phyloP scores from a whole-genome alignment of 768 basidiomycete species.

The Kwoniella sp. region DNA sequence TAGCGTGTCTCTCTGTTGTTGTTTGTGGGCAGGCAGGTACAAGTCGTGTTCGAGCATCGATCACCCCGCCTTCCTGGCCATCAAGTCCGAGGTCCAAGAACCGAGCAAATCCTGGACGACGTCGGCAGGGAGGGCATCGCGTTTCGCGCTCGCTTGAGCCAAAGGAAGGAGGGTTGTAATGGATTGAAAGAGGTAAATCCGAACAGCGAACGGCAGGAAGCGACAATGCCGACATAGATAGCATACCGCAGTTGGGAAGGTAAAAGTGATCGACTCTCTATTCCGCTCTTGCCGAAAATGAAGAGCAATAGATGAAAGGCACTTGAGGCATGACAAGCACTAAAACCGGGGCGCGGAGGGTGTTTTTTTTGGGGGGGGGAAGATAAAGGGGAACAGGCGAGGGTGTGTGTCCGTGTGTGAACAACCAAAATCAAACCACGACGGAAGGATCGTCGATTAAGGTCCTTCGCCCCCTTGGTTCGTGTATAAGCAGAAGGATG shows the following conservation, averaged over 20 bases:
- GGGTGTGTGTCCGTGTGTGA: neutral
- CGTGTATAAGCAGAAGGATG: too few species aligned
- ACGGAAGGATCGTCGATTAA: neutral
- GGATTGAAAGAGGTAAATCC: neutral
- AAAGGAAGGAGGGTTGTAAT: neutral
- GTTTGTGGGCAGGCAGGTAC: neutral
- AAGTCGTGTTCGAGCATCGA: neutral
- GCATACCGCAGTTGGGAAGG: too few species aligned
- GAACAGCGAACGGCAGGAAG: neutral
- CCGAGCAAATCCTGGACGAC: neutral
- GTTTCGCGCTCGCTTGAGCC: neutral
- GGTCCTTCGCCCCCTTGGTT: neutral
- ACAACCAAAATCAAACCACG: too few species aligned
- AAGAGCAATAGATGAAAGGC: neutral
- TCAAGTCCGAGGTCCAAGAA: neutral
- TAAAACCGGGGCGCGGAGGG: neutral
- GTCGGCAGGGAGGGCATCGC: too few species aligned
- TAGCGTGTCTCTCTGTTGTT: constrained; percentile 2
- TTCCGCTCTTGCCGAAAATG: constrained; percentile 3
- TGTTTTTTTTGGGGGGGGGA: neutral
- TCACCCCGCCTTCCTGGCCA: neutral
- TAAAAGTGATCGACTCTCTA: too few species aligned
- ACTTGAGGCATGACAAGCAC: neutral
- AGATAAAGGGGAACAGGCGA: neutral
- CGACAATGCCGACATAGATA: neutral